Conservation (phyloP, 257 asterid genomes). For the Capsicum chinense region DNA sequence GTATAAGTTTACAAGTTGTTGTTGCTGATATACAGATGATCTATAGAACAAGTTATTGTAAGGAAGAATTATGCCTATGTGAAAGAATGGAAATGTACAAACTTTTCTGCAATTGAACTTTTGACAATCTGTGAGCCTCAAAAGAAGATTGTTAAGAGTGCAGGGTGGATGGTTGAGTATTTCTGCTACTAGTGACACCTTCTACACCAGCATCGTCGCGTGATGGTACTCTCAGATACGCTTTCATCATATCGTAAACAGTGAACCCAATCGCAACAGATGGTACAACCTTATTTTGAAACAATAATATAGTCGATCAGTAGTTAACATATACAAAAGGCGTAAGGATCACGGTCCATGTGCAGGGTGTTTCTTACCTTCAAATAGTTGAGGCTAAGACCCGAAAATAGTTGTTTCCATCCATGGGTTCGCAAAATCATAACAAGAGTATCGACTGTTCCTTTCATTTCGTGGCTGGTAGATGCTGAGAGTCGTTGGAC, state of each 20-base stretch:
- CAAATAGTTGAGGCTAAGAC: conserved; percentile 93
- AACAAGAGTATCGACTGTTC: conserved; percentile 67
- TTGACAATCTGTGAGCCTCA: neutral
- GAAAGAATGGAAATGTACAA: neutral
- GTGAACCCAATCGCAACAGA: conserved; percentile 97
- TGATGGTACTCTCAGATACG: conserved; percentile 76
- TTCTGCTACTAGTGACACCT: conserved; percentile 42
- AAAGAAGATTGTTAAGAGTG: conserved; percentile 44
- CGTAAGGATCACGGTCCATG: neutral
- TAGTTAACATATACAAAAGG: neutral
- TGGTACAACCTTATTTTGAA: conserved; percentile 74
- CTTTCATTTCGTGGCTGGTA: conserved; percentile 49
- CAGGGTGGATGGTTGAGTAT: conserved; percentile 47
- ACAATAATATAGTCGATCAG: neutral
- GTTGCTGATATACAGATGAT: neutral
- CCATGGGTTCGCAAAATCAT: conserved; percentile 66
- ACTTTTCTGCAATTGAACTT: neutral
- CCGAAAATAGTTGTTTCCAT: conserved; percentile 89
- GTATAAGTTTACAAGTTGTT: no score
- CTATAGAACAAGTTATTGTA: neutral
- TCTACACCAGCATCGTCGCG: conserved; percentile 61
- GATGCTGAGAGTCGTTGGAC: conserved; percentile 69
- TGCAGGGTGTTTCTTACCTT: conserved; percentile 52
- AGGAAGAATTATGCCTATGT: conserved; percentile 19
- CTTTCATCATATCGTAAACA: conserved; percentile 77